These are phyloP conservation scores for Cornus kousa DNA, from an alignment of 148 eudicot species.

Conservation along the genomic window DNA sequence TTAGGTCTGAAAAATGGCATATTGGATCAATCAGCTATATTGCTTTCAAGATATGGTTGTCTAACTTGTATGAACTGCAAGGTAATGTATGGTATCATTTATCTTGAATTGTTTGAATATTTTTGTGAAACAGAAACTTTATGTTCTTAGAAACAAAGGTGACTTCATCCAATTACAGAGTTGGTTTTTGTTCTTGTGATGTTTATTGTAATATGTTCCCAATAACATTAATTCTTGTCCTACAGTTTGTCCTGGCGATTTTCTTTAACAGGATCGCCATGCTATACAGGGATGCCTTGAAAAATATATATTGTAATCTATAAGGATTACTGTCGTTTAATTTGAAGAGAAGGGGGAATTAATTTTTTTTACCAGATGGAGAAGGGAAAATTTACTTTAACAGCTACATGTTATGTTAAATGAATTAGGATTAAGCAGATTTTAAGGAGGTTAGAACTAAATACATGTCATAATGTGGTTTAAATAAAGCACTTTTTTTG, in stretches of 20 bases:
- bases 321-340: no score
- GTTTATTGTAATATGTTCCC: background rate
- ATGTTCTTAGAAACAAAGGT: background rate
- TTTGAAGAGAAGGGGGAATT: no score
- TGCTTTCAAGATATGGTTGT: conserved; percentile 87
- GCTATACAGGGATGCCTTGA: no score
- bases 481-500: no score
- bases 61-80: conserved; percentile 96
- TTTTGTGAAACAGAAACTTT: background rate
- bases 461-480: background rate
- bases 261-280: background rate
- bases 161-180: background rate
- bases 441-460: no score
- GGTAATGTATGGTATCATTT: conserved; percentile 43
- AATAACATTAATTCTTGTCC: background rate
- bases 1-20: conserved; percentile 92
- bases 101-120: background rate
- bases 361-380: no score
- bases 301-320: no score
- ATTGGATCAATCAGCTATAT: conserved; percentile 91
- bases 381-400: no score
- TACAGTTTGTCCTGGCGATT: background rate
- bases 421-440: no score
- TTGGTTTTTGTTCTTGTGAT: background rate
- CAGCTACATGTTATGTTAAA: no score